phyloP scores from a whole-genome alignment of 2,329 filamentous ascomycete species.

The Calonectria ilicicola region DNA sequence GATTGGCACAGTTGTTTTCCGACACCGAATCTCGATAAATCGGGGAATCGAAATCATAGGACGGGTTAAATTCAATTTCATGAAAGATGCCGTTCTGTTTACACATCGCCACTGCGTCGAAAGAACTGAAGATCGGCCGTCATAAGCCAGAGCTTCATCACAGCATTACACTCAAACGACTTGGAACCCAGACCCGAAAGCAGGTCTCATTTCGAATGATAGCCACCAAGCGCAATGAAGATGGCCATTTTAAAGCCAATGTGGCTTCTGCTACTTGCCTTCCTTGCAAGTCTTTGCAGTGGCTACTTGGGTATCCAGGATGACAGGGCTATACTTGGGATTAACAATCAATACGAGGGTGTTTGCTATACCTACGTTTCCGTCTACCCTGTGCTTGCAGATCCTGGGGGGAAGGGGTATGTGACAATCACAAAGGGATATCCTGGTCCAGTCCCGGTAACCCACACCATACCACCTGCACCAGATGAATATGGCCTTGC shows the following conservation, averaged over 20 bases:
- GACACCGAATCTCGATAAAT: background rate
- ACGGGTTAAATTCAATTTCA: background rate
- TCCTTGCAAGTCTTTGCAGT: constrained; percentile 8
- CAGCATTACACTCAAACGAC: background rate
- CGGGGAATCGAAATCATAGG: background rate
- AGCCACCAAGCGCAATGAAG: constrained; percentile 11
- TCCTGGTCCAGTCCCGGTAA: constrained; percentile 29
- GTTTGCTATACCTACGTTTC: constrained; percentile 44
- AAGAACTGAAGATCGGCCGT: background rate
- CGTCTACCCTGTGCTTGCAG: constrained; percentile 37
- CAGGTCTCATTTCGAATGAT: background rate
- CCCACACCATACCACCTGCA: constrained; percentile 35
- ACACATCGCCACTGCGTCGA: background rate
- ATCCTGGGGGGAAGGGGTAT: constrained; percentile 25
- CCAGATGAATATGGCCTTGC: constrained; percentile 33
- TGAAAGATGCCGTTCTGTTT: background rate
- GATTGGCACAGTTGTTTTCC: background rate
- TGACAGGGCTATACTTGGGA: constrained; percentile 35
- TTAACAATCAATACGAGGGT: constrained; percentile 36
- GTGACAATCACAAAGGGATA: constrained; percentile 38
- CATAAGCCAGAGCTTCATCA: background rate
- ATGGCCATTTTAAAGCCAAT: constrained; percentile 23
- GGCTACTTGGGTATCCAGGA: constrained; percentile 33
- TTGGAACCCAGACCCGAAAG: background rate
- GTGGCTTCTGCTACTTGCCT: constrained; percentile 20